Percentiles rank a stretch among this genome's conserved stretches.
Conservation (phyloP, 495 filamentous ascomycete genomes). For the Aspergillus baeticus region DNA sequence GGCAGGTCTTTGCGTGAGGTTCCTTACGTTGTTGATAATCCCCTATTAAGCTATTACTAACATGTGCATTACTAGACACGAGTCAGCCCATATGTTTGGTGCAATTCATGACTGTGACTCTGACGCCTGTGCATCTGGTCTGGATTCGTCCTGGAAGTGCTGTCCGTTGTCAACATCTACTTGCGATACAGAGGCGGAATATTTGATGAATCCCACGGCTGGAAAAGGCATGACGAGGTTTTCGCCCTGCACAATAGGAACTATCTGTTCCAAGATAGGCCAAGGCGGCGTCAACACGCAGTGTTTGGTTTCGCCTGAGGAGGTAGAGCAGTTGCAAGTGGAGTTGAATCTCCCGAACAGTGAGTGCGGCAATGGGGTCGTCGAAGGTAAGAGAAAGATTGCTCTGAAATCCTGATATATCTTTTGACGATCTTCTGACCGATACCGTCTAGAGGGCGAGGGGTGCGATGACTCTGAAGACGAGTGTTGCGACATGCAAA, state of each 20-base stretch:
- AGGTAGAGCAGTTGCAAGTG: not conserved
- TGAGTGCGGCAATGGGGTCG: constrained; percentile 88
- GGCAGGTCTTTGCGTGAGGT: constrained; percentile 78
- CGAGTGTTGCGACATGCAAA: constrained; percentile 72
- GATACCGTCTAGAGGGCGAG: constrained; percentile 51
- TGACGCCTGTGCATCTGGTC: constrained; percentile 47
- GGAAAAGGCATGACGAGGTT: constrained; percentile 65
- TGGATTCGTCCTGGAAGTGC: constrained; percentile 54
- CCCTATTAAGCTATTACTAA: not conserved
- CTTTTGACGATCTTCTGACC: too few species aligned
- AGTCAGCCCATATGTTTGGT: constrained; percentile 87
- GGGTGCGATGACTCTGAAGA: constrained; percentile 54
- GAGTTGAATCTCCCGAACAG: constrained; percentile 67
- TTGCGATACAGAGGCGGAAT: constrained; percentile 71
- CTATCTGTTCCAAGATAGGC: constrained; percentile 77
- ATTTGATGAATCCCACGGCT: constrained; percentile 89
- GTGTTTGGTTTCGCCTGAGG: constrained; percentile 58
- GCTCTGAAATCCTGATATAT: too few species aligned
- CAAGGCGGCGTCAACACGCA: constrained; percentile 63
- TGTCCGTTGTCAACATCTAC: constrained; percentile 65
- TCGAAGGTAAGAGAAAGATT: constrained; percentile 58
- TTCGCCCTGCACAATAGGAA: constrained; percentile 80
- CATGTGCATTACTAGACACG: constrained; percentile 48
- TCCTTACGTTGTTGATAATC: not conserved
- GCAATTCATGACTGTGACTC: constrained; percentile 83